These are phyloP conservation scores for Candida palmyrensis DNA, from an alignment of 805 yeast genomes.

Conservation along the genomic window DNA sequence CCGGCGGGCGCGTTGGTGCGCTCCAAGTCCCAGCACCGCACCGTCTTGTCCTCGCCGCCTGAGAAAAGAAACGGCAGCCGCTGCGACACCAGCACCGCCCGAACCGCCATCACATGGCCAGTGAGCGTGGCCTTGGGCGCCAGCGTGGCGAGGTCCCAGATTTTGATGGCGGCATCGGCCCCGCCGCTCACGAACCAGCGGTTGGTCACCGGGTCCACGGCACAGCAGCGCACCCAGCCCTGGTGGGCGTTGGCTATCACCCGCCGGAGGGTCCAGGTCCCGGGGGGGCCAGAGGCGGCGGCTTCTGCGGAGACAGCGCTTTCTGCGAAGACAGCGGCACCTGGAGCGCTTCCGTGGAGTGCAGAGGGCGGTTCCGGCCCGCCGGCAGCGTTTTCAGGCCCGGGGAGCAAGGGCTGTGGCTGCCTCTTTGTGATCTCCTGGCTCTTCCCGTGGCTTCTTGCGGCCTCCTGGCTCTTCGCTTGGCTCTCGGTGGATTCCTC, in stretches of 20 bases:
- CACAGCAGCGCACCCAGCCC: constrained; percentile 87
- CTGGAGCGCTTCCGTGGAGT: no score
- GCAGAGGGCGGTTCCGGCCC: no score
- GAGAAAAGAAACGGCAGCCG: constrained; percentile 86
- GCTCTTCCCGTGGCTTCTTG: no score
- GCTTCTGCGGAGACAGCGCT: no score
- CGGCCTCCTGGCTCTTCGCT: no score
- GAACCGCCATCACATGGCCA: constrained; percentile 87
- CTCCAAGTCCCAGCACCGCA: constrained; percentile 95
- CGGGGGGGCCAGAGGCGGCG: no score
- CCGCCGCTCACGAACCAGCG: constrained; percentile 92
- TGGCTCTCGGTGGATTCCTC: no score
- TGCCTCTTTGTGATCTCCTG: no score
- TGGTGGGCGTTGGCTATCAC: constrained; percentile 80
- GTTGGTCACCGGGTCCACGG: constrained; percentile 76
- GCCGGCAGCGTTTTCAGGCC: no score
- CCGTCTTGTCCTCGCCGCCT: constrained; percentile 89
- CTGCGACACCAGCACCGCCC: constrained; percentile 67
- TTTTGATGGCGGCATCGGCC: constrained; percentile 79
- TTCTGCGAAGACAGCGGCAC: no score
- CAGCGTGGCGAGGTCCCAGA: constrained; percentile 84
- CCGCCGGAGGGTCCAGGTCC: constrained; percentile 70
- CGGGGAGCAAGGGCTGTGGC: no score
- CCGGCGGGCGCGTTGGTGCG: constrained; percentile 56
- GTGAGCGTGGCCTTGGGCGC: constrained; percentile 69